These are phyloP conservation scores for Cladosporium cucumerinum DNA, from an alignment of 2,329 filamentous ascomycete genomes.

Conservation along the genomic window DNA sequence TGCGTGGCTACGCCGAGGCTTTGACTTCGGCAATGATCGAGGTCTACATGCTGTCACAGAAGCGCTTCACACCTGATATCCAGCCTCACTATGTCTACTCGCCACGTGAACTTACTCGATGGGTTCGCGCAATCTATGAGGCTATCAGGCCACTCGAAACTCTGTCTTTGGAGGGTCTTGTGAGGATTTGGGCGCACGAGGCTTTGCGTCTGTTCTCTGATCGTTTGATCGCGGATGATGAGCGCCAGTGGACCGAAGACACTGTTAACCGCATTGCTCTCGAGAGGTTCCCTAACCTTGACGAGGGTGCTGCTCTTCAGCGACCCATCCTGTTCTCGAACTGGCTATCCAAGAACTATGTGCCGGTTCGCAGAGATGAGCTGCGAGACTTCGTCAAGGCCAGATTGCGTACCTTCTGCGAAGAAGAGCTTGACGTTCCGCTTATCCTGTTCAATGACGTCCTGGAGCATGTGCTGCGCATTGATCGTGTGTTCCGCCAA, in stretches of 20 bases:
- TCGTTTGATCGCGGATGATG: constrained; percentile 88
- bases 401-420: constrained; percentile 94
- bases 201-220: constrained; percentile 95
- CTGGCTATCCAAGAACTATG: constrained; percentile 98
- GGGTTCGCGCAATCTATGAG: constrained; percentile 97
- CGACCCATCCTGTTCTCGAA: constrained; percentile 98
- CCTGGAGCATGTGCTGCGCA: constrained; percentile 93
- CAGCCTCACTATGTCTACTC: constrained; percentile 99
- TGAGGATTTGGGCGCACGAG: constrained; percentile 98
- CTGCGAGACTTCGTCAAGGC: constrained; percentile 97
- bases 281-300: constrained; percentile 92
- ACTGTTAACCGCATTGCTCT: constrained; percentile 80
- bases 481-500: constrained; percentile 97
- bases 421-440: constrained; percentile 98
- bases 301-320: constrained; percentile 81
- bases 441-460: constrained; percentile 99
- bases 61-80: constrained; percentile 90
- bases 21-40: constrained; percentile 97
- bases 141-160: constrained; percentile 89
- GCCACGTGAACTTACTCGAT: constrained; percentile 94
- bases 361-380: constrained; percentile 92
- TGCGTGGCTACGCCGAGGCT: constrained; percentile 92
- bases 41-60: constrained; percentile 91
- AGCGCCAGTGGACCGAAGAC: constrained; percentile 92
- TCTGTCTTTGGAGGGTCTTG: constrained; percentile 81